A percentile compares a stretch with the other conserved stretches of the same genome.
These are phyloP conservation scores for Beauveria varroae DNA, from an alignment of 2,329 filamentous ascomycete genomes.

Conservation along the genomic window DNA sequence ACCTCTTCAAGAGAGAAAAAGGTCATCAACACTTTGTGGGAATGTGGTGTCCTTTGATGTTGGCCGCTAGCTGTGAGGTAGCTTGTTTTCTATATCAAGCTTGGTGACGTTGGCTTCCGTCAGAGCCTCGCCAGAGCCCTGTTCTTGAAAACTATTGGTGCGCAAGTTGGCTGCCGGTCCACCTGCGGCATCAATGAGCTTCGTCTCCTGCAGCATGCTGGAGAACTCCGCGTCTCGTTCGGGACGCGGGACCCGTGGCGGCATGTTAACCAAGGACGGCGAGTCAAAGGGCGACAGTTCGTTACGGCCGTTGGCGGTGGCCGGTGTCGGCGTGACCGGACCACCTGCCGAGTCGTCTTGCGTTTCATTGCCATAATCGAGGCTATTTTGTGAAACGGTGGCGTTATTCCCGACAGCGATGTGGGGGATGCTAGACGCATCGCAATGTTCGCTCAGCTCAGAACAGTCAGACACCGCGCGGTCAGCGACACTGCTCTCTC, in stretches of 20 bases:
- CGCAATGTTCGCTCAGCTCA: constrained; percentile 35
- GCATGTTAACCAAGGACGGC: constrained; percentile 23
- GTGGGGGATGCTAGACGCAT: constrained; percentile 33
- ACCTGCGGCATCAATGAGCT: constrained; percentile 39
- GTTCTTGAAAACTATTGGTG: constrained; percentile 28
- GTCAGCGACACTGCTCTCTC: constrained; percentile 17
- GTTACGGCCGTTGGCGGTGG: constrained; percentile 28
- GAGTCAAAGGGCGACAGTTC: constrained; percentile 37
- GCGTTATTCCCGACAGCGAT: constrained; percentile 22
- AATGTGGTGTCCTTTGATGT: background rate
- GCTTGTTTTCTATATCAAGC: constrained; percentile 29
- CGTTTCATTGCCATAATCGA: constrained; percentile 15
- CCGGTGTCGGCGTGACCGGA: constrained; percentile 33
- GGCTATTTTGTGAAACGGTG: background rate
- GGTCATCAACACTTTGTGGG: background rate
- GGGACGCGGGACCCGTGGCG: constrained; percentile 25
- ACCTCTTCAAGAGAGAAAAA: background rate
- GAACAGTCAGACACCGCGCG: constrained; percentile 36
- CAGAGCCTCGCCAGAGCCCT: constrained; percentile 34
- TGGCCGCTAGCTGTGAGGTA: background rate
- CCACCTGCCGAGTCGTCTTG: constrained; percentile 22
- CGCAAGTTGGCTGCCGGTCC: constrained; percentile 24
- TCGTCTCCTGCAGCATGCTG: constrained; percentile 38
- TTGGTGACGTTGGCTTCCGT: constrained; percentile 48
- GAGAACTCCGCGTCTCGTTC: constrained; percentile 34